Evolutionary conservation across 306 rosid species (phyloP).

Genomic region (Malus sylvestris): DNA sequence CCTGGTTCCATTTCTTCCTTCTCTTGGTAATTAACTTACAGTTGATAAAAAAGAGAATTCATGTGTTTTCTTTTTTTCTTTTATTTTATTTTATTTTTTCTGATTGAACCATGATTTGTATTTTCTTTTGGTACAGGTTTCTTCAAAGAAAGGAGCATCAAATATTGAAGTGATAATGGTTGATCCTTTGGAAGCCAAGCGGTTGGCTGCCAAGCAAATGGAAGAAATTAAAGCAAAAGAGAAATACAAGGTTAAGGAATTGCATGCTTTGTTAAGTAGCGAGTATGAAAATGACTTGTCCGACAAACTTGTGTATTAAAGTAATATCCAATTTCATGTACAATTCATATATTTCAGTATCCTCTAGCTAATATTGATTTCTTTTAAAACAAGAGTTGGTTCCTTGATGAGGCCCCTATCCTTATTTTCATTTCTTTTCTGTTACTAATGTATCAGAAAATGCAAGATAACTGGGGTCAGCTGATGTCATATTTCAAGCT

Average conservation of each 20-base stretch:
- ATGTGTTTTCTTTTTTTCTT: not conserved
- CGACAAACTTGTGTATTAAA: not conserved
- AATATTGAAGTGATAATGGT: constrained; percentile 66
- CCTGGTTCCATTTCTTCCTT: not conserved
- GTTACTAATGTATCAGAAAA: not conserved
- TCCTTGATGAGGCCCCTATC: not conserved
- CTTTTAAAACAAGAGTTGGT: not conserved
- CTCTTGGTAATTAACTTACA: not conserved
- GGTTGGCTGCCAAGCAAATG: constrained; percentile 85
- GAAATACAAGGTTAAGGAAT: constrained; percentile 54
- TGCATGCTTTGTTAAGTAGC: not conserved
- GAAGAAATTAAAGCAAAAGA: constrained; percentile 66
- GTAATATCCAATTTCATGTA: not conserved
- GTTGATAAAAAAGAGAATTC: not conserved
- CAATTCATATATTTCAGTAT: not conserved
- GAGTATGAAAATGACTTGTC: not conserved
- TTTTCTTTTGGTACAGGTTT: constrained; percentile 36
- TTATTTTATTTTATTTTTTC: not conserved
- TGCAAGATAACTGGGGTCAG: not conserved
- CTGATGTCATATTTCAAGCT: not conserved
- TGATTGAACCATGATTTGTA: not conserved
- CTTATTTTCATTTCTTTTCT: not conserved
- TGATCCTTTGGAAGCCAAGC: constrained; percentile 94
- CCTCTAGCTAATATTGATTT: not conserved
- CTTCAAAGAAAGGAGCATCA: constrained; percentile 45